These are phyloP conservation scores for Biscogniauxia marginata DNA, from an alignment of 2,329 filamentous ascomycete species.

Conservation along the genomic window DNA sequence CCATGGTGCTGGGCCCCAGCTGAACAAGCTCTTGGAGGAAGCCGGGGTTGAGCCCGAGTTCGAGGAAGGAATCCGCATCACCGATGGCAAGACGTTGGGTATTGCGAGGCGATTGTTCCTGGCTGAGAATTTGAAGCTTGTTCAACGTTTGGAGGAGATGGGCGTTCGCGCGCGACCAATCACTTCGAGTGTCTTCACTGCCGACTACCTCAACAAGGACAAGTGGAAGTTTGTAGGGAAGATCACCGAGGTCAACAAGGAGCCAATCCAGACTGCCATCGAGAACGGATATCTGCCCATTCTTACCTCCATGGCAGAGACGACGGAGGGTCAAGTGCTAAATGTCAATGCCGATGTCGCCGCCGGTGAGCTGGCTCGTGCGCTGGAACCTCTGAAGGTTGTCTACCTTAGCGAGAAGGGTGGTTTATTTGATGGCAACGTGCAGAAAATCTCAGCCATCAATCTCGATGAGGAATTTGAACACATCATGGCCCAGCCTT, in stretches of 20 bases:
- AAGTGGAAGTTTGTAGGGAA: slow-evolving; percentile 96
- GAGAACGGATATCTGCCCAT: slow-evolving; percentile 89
- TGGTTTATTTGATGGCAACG: slow-evolving; percentile 88
- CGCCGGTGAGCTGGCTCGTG: slow-evolving; percentile 85
- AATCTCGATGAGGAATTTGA: slow-evolving; percentile 97
- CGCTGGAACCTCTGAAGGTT: slow-evolving; percentile 91
- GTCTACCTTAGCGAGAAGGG: slow-evolving; percentile 99
- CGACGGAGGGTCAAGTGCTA: slow-evolving; percentile 82
- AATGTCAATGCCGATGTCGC: slow-evolving; percentile 99
- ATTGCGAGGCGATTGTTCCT: slow-evolving; percentile 91
- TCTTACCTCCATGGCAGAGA: slow-evolving; percentile 94
- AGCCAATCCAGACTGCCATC: slow-evolving; percentile 87
- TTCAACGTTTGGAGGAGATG: slow-evolving; percentile 84
- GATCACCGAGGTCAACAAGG: slow-evolving; percentile 88
- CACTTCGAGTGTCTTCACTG: slow-evolving; percentile 84
- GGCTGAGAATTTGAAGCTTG: slow-evolving; percentile 90
- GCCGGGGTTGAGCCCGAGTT: slow-evolving; percentile 94
- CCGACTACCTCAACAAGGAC: slow-evolving; percentile 93
- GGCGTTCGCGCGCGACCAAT: slow-evolving; percentile 88
- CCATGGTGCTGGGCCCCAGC: slow-evolving; percentile 90
- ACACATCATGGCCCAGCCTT: slow-evolving; percentile 85
- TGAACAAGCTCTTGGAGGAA: slow-evolving; percentile 86
- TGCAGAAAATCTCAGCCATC: slow-evolving; percentile 93
- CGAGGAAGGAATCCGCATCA: slow-evolving; percentile 93
- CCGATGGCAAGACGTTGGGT: slow-evolving; percentile 90